Evolutionary conservation across 2,329 filamentous ascomycete genomes (phyloP), one percentile per base, ranked within the genome.

Genomic region (Biscogniauxia mediterranea): DNA sequence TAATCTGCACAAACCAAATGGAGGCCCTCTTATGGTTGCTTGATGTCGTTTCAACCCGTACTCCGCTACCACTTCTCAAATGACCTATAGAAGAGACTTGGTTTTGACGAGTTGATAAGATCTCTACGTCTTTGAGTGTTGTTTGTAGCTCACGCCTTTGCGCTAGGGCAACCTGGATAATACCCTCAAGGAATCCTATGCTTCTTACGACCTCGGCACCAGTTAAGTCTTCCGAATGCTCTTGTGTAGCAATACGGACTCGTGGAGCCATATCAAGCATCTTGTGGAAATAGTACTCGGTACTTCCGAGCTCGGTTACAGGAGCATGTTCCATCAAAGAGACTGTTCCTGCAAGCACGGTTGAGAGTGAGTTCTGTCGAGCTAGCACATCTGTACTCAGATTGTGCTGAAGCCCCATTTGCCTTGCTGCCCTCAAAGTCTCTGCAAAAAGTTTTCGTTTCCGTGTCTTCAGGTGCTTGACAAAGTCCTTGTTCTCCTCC

Each of bases 401-500:
- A 71, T 97, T 97, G 57, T 89, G 87, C 69, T 89, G 89, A 69
- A 99, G 85, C 3, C 95, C 95, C 94, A 99, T 98, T 60, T 89
- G 85, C 42, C 92, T 87, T 26, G 97, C 79, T 21, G 88, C 86
- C 70, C 91, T 93, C 65, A 99, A 79, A 0, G 91, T 93, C 68
- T 98, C 94, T 0, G 92, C 91, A 69, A 96, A 95, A 15, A 98
- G 83, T 68, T 93, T 93, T 52, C 92, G 87, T 78, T 99, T 99
- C 69, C 92, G 86, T 2, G 87, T 88, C 80, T 97, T 98, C 67
- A 98, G 85, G 74, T 97, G 92, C 75, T 96, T 93, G 63, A 97
- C 86, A 17, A 84, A 75, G 11, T 88, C 84, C 72, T 93, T 94
- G 75, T 95, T 97, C 52, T 97, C 93, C 25, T 97, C 91, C 0